Base-by-base conservation (phyloP, 441 rosid species). In the Flueggea neowawraea region DNA sequence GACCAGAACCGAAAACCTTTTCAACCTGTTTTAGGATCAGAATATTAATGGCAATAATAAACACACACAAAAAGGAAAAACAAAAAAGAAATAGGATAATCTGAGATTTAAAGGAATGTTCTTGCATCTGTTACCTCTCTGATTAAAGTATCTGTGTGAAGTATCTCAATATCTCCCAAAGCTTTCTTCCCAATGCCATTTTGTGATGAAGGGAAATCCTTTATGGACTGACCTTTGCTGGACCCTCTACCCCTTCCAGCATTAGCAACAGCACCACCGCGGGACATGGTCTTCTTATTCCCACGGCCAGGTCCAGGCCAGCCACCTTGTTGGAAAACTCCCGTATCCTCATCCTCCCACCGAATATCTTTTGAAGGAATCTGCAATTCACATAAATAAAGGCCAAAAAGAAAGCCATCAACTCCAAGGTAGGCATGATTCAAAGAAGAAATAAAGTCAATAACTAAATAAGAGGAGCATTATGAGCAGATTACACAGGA, bases 261-360 rank as follows among this genome's bases (percentile, higher is more conserved):
- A 49, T 82, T 83, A 49, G 73, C 28, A 53, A 73, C 62, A 6
- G 74, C 81, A 64, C 96, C 96, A 79, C 88, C 84, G 50, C 89
- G 88, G 54, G 83, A 52, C 81, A 78, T 62, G 41, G 89, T 55
- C 76, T 95, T 91, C 75, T 87, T 78, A 56, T 55, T 76, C 65
- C 95, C 97, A 53, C 88, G 93, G 55, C 90, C 97, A 63, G 83
- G 90, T 64, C 96, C 94, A 48, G 96, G 87, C 16, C 86, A 95
- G 31, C 88, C 86, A 65, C 90, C 96, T 84, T 81, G 83, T 60
- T 84, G 85, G 62, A 86, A 72, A 65, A 80, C 68, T 53, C 91
- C 91, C 49, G 88, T 87, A 67, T 88, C 96, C 53, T 87, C 96
- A 60, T 76, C 84, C 62, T 88, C 96, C 99, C 98, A 95, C 80